Base-by-base conservation (phyloP, 441 rosid genomes). In the Gossypium davidsonii region DNA sequence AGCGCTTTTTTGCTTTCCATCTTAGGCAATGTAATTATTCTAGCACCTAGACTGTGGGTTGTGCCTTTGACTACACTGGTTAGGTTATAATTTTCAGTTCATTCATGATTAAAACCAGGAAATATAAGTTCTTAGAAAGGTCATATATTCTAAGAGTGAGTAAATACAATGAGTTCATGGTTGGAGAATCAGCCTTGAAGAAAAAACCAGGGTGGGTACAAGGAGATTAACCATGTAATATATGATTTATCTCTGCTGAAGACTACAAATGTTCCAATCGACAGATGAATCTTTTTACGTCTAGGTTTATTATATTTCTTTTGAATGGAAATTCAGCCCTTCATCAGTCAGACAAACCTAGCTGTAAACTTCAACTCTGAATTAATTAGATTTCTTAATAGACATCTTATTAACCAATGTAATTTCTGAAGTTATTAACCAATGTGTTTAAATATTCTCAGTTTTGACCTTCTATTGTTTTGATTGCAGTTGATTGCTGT, bases 401-500 rank as follows among this genome's bases (percentile, higher is more conserved):
- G n/a, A 67, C 23, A 67, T 67, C 71, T 67, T 48, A 25, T 25
- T 48, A 46, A 48, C 12, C 56, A 14, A 66, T 23, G 23, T 48
- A 48, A n/a, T 48, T 44, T 65, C 52, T 65, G 37, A 31, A 11
- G 56, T 31, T 69, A 53, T 20, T 44, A 65, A 44, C 31, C 17
- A 44, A 1, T 63, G 12, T 55, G 7, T 11, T 25, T 61, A 3
- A 2, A 12, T 61, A 9, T 68, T 60, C 39, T 66, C 61, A 17
- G 20, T 60, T 9, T 64, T 74, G 67, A 74, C 49, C 57, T 55
- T 39, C n/a, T 48, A 46, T 15, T 78, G 8, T 67, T 10, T 79
- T 58, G 74, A 31, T 44, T 88, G 87, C 97, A 94, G 99, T 81
- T 92, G 80, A 76, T 92, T 77, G 90, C 94, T 39, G 84, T 92